Evolutionary conservation across 805 yeast genomes (phyloP).

Genomic region (Yarrowia sp.): DNA sequence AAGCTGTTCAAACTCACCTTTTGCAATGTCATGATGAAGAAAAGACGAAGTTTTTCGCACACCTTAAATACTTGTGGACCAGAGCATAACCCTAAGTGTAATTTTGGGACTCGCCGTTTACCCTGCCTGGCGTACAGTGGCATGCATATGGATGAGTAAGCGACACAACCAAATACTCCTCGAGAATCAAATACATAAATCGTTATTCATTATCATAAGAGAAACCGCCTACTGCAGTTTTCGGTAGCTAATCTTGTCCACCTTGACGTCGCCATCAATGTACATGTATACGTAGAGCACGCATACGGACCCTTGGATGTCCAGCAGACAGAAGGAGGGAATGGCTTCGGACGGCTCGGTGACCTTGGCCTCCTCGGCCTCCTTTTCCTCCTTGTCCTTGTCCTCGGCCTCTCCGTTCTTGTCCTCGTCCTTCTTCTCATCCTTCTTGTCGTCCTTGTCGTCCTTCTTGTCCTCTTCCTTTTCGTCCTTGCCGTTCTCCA

Average conservation of each 20-base stretch:
- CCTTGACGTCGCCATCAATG: conserved; percentile 79
- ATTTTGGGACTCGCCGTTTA: background rate
- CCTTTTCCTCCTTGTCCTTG: background rate
- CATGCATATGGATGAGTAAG: too few relatives aligned
- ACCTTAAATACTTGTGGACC: background rate
- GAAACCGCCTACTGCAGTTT: conserved; percentile 33
- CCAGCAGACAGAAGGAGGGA: conserved; percentile 87
- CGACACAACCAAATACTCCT: too few relatives aligned
- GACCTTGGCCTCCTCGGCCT: conserved; percentile 7
- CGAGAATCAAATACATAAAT: too few relatives aligned
- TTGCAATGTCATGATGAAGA: conserved; percentile 3
- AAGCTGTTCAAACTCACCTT: conserved; percentile 33
- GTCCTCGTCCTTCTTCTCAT: conserved; percentile 18
- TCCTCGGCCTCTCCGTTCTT: conserved; percentile 5
- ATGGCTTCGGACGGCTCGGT: conserved; percentile 41
- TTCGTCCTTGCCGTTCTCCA: conserved; percentile 36
- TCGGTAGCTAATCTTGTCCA: conserved; percentile 76
- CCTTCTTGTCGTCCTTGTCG: conserved; percentile 2
- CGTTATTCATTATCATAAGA: conserved; percentile 22
- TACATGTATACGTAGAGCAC: conserved; percentile 82
- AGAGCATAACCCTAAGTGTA: conserved; percentile 7
- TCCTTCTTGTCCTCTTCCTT: conserved; percentile 31
- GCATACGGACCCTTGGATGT: conserved; percentile 74
- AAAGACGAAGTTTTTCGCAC: background rate
- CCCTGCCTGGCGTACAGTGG: too few relatives aligned